Evolutionary conservation across 164 flowering plant species (phyloP).

Genomic region (Litsea cubeba): DNA sequence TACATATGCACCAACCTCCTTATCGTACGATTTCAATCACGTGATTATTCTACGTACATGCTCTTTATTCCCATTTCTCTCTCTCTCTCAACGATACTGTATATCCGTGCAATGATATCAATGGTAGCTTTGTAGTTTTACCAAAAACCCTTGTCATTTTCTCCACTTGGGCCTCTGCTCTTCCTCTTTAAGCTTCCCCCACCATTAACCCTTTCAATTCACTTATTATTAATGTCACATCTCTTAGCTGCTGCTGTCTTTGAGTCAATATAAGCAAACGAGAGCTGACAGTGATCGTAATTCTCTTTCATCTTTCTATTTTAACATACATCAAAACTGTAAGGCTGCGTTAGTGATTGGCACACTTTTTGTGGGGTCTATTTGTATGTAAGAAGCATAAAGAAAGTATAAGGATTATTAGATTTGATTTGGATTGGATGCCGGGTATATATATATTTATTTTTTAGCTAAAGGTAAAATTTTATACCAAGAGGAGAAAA

Average conservation of each 20-base stretch:
- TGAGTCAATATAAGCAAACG: neutral
- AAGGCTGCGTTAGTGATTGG: too few relatives aligned
- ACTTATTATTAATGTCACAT: neutral
- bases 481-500: too few relatives aligned
- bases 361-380: too few relatives aligned
- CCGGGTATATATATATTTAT: too few relatives aligned
- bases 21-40: neutral
- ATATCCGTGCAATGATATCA: neutral
- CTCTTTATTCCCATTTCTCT: neutral
- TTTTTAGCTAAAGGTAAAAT: too few relatives aligned
- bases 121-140: conserved; percentile 2
- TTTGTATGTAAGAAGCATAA: too few relatives aligned
- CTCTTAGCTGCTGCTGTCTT: neutral
- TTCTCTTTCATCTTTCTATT: too few relatives aligned
- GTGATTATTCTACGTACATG: neutral
- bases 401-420: too few relatives aligned
- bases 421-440: too few relatives aligned
- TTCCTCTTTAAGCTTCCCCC: neutral
- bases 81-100: neutral
- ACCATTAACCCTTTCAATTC: neutral
- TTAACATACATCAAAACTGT: too few relatives aligned
- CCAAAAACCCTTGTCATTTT: neutral
- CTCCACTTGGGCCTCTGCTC: neutral
- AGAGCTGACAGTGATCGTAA: too few relatives aligned
- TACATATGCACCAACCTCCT: neutral